Base-by-base conservation (phyloP, 495 filamentous ascomycete genomes). In the Hypomontagnella submonticulosa region DNA sequence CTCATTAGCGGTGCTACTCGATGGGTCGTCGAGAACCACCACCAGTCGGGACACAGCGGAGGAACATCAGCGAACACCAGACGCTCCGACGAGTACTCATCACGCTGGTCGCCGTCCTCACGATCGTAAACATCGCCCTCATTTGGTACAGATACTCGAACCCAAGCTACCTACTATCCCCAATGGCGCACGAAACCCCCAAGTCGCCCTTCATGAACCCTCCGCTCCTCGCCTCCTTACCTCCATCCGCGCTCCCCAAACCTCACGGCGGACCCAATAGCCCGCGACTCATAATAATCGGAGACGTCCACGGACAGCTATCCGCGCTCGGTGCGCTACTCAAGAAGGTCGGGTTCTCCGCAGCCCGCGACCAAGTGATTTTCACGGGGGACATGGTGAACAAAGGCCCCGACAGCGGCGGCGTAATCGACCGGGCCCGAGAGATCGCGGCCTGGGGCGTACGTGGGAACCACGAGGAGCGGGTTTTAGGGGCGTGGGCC, bases 401-500 rank as follows among this genome's bases (percentile, higher is more conserved):
- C 66, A 97, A 96, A 74, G 95, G 95, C 6, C 94, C 94, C 8
- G 88, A 96, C 71, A 93, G 90, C 55, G 48, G 77, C 1, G 91
- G 90, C 27, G 92, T 97, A 0, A 81, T 99, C 27, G 85, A 91
- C 55, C 76, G 92, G 12, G 90, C 88, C 9, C 87, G 89, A 57
- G 71, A 81, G 11, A 74, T 91, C 20, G 82, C 81, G 12, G 94
- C 94, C 2, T 89, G 87, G 30, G 90, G 85, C 57, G 92, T 97
- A 1, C 87, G 95, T 20, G 95, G 95, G 11, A 98, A 99, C 77
- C 93, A 97, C 75, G 95, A 99, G 71, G 92, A 99, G 69, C 83
- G 87, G 8, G 81, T 97, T 10, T 79, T 96, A 15, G 78, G 85
- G 4, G 66, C 65, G 0, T 71, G 65, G 68, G 64, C 58, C 30